These are phyloP conservation scores for Paradendryphiella salina DNA, from an alignment of 2,329 filamentous ascomycete genomes.

Conservation along the genomic window DNA sequence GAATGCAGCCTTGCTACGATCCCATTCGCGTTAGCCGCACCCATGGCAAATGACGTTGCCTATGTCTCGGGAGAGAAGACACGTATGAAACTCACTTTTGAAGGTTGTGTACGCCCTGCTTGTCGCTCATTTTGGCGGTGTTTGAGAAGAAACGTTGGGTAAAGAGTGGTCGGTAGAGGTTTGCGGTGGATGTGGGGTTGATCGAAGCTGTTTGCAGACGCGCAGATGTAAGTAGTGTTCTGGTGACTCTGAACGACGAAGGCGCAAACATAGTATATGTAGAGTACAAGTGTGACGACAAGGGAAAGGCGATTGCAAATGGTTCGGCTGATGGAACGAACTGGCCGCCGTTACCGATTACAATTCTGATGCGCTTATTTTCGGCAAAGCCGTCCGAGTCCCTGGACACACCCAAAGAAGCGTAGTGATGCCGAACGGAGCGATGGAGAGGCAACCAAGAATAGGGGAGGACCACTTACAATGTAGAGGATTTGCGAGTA, in stretches of 20 bases:
- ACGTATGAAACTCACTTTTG: constrained; percentile 43
- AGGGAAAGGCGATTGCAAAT: constrained; percentile 41
- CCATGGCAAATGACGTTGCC: constrained; percentile 19
- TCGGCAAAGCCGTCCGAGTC: constrained; percentile 38
- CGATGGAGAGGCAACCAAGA: constrained; percentile 5
- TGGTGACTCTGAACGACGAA: constrained; percentile 41
- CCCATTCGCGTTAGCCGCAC: constrained; percentile 13
- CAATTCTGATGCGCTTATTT: constrained; percentile 33
- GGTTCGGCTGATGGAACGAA: constrained; percentile 39
- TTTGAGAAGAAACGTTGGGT: constrained; percentile 48
- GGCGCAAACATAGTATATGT: constrained; percentile 49
- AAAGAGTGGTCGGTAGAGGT: constrained; percentile 42
- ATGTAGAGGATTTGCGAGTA: constrained; percentile 18
- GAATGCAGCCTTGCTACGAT: constrained; percentile 62
- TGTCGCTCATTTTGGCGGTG: constrained; percentile 50
- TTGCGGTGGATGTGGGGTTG: constrained; percentile 31
- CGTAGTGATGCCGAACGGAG: constrained; percentile 9
- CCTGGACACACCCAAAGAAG: constrained; percentile 26
- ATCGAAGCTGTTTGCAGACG: constrained; percentile 43
- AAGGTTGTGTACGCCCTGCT: constrained; percentile 55
- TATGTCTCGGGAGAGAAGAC: constrained; percentile 3
- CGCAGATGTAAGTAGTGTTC: constrained; percentile 51
- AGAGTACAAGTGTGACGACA: constrained; percentile 27
- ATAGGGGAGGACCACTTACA: constrained; percentile 31
- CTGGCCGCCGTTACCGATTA: constrained; percentile 39